Evolutionary conservation across 805 yeast species (phyloP), one percentile per base, ranked within the genome.

Genomic region (Lipomyces mesembrius): DNA sequence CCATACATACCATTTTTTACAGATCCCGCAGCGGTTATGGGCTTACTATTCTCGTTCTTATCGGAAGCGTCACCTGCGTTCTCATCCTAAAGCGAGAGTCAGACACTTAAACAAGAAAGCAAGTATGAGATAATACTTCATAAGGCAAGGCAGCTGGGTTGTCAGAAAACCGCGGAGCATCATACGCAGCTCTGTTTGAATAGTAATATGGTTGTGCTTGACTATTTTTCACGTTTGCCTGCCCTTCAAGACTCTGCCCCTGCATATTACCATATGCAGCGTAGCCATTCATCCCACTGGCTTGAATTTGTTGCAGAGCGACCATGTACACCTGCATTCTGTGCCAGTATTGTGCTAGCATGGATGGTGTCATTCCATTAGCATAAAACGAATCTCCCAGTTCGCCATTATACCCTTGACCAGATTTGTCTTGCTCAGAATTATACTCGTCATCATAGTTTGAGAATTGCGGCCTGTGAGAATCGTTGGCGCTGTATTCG

Each of bases 301-400:
- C n/a, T 29, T 63, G 69, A 11, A 63, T 22, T 53, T 51, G 52
- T 14, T 57, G 60, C 56, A 61, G n/a, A 25, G 67, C 63, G n/a
- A 25, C 56, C 22, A 61, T 22, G 69, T 79, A 79, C 20, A 75
- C 73, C 73, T 78, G 81, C 80, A 79, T 78, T 53, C 78, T 76
- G 72, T 78, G 79, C 75, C 79, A 79, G 69, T 79, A 80, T 71
- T 79, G 81, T 8, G 81, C 74, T 81, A 80, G 75, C 80, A 79
- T 76, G 12, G 77, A 72, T 3, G 83, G 82, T 63, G 77, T 78
- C 81, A 79, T 78, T 56, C 79, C 80, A 51, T 65, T 66, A 3
- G 57, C 66, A 51, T 68, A 68, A 27, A 65, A 64, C 55, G 68
- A 53, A 25, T 65, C 57, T 39, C 32, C 37, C 57, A 20, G 37